Evolutionary conservation across 345 rosid genomes (phyloP).

Genomic region (Brassica juncea): DNA sequence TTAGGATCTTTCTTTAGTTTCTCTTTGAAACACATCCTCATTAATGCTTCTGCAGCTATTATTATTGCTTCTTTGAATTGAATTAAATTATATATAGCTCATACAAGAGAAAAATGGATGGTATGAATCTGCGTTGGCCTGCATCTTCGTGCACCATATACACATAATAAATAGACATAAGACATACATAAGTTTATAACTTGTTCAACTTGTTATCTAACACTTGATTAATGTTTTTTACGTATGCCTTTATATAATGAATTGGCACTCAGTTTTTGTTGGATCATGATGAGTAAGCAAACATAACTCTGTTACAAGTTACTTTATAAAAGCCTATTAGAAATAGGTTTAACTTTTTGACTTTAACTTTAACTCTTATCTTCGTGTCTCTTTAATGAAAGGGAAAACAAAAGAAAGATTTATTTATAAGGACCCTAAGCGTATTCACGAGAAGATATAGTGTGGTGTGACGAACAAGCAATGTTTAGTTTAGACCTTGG

Average conservation of each 20-base stretch:
- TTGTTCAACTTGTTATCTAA: neutral
- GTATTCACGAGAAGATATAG: neutral
- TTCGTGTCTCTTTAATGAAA: neutral
- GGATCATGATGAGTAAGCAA: neutral
- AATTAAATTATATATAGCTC: neutral
- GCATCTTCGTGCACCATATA: slow-evolving; percentile 8
- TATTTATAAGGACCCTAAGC: neutral
- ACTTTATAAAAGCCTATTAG: neutral
- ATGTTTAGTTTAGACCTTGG: neutral
- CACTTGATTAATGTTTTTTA: neutral
- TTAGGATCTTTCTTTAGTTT: slow-evolving; percentile 9
- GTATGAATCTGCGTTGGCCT: neutral
- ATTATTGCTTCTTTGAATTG: neutral
- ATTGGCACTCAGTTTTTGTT: neutral
- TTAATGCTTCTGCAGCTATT: slow-evolving; percentile 9
- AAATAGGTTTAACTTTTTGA: neutral
- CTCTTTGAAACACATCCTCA: neutral
- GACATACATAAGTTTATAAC: neutral
- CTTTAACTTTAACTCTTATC: neutral
- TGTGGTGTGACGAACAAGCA: neutral
- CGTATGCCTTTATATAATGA: neutral
- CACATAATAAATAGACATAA: neutral
- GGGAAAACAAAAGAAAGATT: neutral
- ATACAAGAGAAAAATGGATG: neutral
- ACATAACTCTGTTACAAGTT: neutral